These are phyloP conservation scores for Paspalum vaginatum DNA, from an alignment of 176 grass and related monocot species.

Conservation along the genomic window DNA sequence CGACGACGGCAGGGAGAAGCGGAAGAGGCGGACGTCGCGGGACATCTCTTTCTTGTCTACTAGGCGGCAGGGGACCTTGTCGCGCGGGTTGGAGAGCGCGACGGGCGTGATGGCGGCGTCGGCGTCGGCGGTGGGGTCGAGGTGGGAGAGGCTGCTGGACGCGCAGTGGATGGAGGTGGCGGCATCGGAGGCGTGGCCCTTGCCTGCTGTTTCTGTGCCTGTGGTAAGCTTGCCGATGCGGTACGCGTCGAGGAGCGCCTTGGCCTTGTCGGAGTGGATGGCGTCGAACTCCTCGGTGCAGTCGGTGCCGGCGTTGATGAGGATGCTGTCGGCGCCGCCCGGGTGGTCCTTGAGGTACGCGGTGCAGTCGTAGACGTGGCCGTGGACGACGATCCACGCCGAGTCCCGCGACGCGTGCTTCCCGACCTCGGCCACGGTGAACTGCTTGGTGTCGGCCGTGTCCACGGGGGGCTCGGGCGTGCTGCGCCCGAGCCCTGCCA, in stretches of 20 bases:
- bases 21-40: conserved; percentile 71
- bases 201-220: conserved; percentile 14
- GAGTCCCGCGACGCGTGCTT: conserved; percentile 66
- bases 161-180: conserved; percentile 46
- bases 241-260: conserved; percentile 68
- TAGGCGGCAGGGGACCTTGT: conserved; percentile 72
- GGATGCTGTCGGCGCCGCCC: conserved; percentile 84
- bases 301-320: conserved; percentile 88
- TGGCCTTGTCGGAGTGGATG: conserved; percentile 94
- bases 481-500: conserved; percentile 70
- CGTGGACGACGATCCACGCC: conserved; percentile 89
- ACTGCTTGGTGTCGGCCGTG: conserved; percentile 51
- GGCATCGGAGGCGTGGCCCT: conserved; percentile 52
- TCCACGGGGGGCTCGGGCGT: conserved; percentile 67
- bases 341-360: conserved; percentile 82
- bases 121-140: conserved; percentile 63
- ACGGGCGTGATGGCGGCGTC: conserved; percentile 24
- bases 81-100: conserved; percentile 68
- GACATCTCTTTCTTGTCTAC: conserved; percentile 64
- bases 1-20: conserved; percentile 62
- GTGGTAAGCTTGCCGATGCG: conserved; percentile 73
- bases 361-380: conserved; percentile 85
- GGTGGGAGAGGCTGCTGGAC: conserved; percentile 32
- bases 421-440: conserved; percentile 72
- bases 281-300: conserved; percentile 97